A percentile compares a stretch with the other conserved stretches of the same genome.
phyloP scores from a whole-genome alignment of 176 grass and related monocot species.

The Cocos nucifera region DNA sequence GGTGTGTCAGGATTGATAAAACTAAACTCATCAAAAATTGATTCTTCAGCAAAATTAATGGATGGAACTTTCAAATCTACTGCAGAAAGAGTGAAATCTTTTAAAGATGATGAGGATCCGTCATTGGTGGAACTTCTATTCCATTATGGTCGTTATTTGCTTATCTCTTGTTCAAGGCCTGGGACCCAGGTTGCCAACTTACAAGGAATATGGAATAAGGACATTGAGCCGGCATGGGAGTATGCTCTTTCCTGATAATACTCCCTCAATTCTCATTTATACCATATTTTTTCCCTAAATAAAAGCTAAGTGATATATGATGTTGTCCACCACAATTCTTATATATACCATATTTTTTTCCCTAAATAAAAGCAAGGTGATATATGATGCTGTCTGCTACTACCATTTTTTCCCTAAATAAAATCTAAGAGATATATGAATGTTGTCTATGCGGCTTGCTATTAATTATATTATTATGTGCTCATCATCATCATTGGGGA shows the following conservation, averaged over 20 bases:
- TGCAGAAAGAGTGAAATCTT: slow-evolving; percentile 58
- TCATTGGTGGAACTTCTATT: slow-evolving; percentile 80
- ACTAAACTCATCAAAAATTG: not conserved
- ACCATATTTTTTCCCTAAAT: not conserved
- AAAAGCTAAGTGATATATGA: no score
- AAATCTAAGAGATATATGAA: no score
- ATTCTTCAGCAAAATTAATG: slow-evolving; percentile 4
- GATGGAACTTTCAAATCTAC: slow-evolving; percentile 36
- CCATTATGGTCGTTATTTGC: slow-evolving; percentile 83
- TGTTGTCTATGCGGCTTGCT: no score
- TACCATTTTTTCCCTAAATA: no score
- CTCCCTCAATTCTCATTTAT: slow-evolving; percentile 9
- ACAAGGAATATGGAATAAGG: slow-evolving; percentile 91
- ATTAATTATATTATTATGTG: no score
- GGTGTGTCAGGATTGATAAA: slow-evolving; percentile 3
- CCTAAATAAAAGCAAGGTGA: no score
- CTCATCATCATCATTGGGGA: no score
- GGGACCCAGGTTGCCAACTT: slow-evolving; percentile 80
- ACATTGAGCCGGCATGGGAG: slow-evolving; percentile 59
- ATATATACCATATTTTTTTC: no score
- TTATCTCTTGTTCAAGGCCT: slow-evolving; percentile 82
- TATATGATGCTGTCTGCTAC: no score
- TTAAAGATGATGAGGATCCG: slow-evolving; percentile 77
- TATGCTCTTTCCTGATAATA: slow-evolving; percentile 28
- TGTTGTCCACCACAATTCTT: no score